phyloP scores from a whole-genome alignment of 306 rosid species.

The Lagenaria siceraria region DNA sequence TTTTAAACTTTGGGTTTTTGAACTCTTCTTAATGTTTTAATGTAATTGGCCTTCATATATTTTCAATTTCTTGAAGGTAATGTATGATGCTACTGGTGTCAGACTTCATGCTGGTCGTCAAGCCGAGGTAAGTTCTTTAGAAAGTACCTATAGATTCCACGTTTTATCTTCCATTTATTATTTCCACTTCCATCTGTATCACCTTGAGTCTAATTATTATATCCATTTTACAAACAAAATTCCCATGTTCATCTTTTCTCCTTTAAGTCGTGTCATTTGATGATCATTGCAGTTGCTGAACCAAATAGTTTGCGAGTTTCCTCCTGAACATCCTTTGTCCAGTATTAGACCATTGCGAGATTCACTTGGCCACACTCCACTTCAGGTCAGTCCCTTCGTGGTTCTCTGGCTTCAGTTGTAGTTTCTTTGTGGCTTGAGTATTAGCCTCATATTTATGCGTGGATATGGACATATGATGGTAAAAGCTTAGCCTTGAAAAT shows the following conservation, averaged over 20 bases:
- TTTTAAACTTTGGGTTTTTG: neutral
- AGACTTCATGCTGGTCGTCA: conserved; percentile 96
- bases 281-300: conserved; percentile 67
- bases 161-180: neutral
- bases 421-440: neutral
- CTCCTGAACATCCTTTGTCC: conserved; percentile 80
- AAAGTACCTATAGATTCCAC: neutral
- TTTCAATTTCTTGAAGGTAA: conserved; percentile 41
- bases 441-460: neutral
- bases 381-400: conserved; percentile 49
- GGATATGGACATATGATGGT: neutral
- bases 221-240: neutral
- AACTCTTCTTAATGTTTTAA: neutral
- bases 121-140: conserved; percentile 60
- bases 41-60: conserved; percentile 1
- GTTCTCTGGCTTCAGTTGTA: neutral
- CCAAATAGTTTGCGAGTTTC: conserved; percentile 91
- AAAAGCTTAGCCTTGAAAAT: neutral
- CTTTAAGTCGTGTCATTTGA: neutral
- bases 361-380: conserved; percentile 96
- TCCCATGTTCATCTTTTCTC: conserved; percentile 8
- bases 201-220: neutral
- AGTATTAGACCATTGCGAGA: conserved; percentile 63
- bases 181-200: neutral
- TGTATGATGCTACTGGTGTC: conserved; percentile 95